Evolutionary conservation across 176 grass and related monocot species (phyloP), one percentile per base, ranked within the genome.

Genomic region (Aegilops bicornis): DNA sequence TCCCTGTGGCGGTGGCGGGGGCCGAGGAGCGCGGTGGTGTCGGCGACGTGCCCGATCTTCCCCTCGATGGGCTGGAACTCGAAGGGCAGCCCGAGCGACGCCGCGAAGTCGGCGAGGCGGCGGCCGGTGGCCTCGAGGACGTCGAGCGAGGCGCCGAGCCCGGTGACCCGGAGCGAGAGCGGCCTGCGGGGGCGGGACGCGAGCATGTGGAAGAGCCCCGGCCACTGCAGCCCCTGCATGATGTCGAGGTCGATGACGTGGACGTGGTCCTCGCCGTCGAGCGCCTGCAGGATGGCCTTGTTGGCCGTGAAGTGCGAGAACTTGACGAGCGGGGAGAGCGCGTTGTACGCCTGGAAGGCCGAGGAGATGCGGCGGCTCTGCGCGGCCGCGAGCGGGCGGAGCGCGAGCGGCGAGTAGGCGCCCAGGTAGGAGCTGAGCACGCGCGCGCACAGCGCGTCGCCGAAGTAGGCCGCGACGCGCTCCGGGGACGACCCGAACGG

Each of bases 221-320:
- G 95, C 95, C 95, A 98, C 81, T 98, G 93, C 39, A 98, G 78
- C 3, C 95, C 95, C 86, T 98, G 91, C 95, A 98, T 98, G 88
- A 98, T 95, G 81, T 98, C 95, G 68, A 98, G 87, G 84, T 95
- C 95, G 60, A 98, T 24, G 13, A 98, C 88, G 70, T 95, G 95
- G 65, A 98, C 85, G 48, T 80, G 54, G 73, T 95, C 88, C 54
- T 85, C 88, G 60, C 95, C 82, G 47, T 90, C 89, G 48, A 98
- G 81, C 50, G 91, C 95, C 82, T 92, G 91, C 50, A 95, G 89
- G 87, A 98, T 98, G 77, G 91, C 93, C 82, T 98, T 93, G 87
- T 98, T 98, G 42, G 95, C 92, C 3, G 93, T 98, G 95, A 98
- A 95, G 91, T 98, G 91, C 29, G 95, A 93, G 95, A 98, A 98